These are phyloP conservation scores for Hansenula sp. DNA, from an alignment of 1,139 yeast species.

Conservation along the genomic window DNA sequence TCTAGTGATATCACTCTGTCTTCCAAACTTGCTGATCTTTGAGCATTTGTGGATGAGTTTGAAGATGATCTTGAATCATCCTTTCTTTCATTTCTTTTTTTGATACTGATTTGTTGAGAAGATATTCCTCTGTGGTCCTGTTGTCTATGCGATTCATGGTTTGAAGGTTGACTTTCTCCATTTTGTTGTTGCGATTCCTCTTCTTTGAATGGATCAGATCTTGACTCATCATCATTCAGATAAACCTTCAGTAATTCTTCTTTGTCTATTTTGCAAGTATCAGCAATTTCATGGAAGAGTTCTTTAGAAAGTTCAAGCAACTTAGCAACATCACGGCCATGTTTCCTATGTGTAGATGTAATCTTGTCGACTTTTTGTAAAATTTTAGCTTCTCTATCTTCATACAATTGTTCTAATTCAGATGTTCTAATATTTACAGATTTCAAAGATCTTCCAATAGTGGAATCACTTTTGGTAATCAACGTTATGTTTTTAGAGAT, in stretches of 20 bases:
- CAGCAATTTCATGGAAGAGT: slow-evolving; percentile 16
- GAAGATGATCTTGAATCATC: not conserved
- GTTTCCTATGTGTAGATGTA: slow-evolving; percentile 2
- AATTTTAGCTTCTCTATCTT: slow-evolving; percentile 11
- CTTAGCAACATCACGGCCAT: slow-evolving; percentile 5
- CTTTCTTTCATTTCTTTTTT: slow-evolving; percentile 11
- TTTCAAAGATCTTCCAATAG: slow-evolving; percentile 22
- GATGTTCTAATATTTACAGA: slow-evolving; percentile 18
- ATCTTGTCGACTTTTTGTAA: slow-evolving; percentile 4
- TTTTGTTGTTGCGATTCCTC: not conserved
- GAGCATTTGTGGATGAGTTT: not conserved
- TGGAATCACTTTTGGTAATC: slow-evolving; percentile 22
- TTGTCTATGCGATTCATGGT: too few relatives aligned
- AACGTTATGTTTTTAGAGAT: slow-evolving; percentile 19
- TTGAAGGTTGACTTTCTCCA: too few relatives aligned
- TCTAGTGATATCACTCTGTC: slow-evolving; percentile 16
- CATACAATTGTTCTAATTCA: slow-evolving; percentile 16
- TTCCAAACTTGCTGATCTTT: slow-evolving; percentile 7
- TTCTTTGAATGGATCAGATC: slow-evolving; percentile 1
- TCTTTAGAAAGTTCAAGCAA: slow-evolving; percentile 11
- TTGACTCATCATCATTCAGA: slow-evolving; percentile 3
- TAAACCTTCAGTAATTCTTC: slow-evolving; percentile 9
- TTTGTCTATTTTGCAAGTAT: slow-evolving; percentile 10
- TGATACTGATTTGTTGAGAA: slow-evolving; percentile 2
- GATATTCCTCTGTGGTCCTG: not conserved